Base-by-base conservation (phyloP, 768 basidiomycete species). In the Auriscalpium orientale region DNA sequence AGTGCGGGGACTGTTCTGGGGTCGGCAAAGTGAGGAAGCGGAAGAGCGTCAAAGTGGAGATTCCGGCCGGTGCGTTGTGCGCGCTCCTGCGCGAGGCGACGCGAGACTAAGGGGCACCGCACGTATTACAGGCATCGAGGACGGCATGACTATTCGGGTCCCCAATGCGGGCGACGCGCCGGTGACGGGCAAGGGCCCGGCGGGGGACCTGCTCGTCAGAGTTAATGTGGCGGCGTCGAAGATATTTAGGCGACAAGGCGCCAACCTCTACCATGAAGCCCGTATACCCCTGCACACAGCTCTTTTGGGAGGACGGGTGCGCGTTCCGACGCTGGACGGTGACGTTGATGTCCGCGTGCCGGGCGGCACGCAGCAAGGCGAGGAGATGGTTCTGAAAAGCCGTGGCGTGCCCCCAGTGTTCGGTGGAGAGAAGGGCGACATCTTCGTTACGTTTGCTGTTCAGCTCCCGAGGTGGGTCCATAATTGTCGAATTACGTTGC, bases 291-390 rank as follows among this genome's bases (percentile, higher is more conserved):
- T 98, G 63, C 91, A 98, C 67, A 81, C 80, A 8, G 97, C 97
- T 9, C 74, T 99, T 47, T 78, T 98, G n/a, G 97, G 97, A 16
- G 97, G 95, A 34, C 82, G 83, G 64, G 87, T 94, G 46, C 82
- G 92, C 34, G 89, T 99, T 28, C 93, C 94, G 22, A 99, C 97
- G 46, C 76, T 98, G 18, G 95, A 98, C 58, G 92, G 95, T 22
- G 91, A 97, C 46, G 93, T 98, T 1, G 94, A 98, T 56, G 91
- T 98, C 45, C 87, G 89, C 61, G 82, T 99, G 44, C 91, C 94
- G 54, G 77, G 79, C 20, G 95, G 97, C 46, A 98, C 95, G 2
- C 97, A 98, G 71, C 93, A 88, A 67, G 95, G 95, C 16, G 93
- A 98, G 74, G 94, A 98, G 70, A 95, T 95, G 83, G 90, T 97